Percentiles rank a stretch among this genome's conserved stretches.
phyloP scores from a whole-genome alignment of 441 rosid genomes.

The Gossypium schwendimanii region DNA sequence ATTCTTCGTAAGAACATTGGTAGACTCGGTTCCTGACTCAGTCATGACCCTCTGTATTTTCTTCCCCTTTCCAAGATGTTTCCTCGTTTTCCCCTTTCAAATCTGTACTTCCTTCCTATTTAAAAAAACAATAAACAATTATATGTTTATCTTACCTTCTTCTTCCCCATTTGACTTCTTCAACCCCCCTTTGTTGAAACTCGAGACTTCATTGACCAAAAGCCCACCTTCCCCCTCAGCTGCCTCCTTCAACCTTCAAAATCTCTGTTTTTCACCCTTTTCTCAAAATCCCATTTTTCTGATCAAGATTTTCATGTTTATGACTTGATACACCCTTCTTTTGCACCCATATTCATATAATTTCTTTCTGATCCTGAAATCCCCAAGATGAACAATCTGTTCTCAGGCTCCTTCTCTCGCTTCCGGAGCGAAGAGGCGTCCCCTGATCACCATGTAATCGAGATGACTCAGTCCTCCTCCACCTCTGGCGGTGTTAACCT shows the following conservation, averaged over 20 bases:
- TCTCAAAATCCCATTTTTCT: background rate
- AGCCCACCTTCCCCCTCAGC: background rate
- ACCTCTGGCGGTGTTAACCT: slow-evolving; percentile 52
- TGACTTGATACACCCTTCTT: background rate
- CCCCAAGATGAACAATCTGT: slow-evolving; percentile 56
- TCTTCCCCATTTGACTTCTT: too few species aligned
- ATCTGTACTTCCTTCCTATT: too few species aligned
- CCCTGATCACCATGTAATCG: slow-evolving; percentile 34
- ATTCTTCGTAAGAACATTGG: too few species aligned
- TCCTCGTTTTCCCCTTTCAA: too few species aligned
- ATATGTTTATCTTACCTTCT: too few species aligned
- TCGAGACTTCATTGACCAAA: background rate
- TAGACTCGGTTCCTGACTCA: too few species aligned
- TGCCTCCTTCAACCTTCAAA: background rate
- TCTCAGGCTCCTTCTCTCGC: slow-evolving; percentile 73
- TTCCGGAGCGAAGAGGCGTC: slow-evolving; percentile 46
- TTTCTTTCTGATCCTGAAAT: background rate
- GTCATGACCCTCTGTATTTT: too few species aligned
- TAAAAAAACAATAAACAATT: too few species aligned
- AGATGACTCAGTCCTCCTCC: slow-evolving; percentile 34
- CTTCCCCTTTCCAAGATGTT: too few species aligned
- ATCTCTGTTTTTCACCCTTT: background rate
- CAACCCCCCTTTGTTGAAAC: background rate
- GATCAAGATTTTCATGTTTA: background rate
- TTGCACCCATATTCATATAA: background rate